Evolutionary conservation across 805 yeast species (phyloP).

Genomic region (Saccharomycopsis javanensis): DNA sequence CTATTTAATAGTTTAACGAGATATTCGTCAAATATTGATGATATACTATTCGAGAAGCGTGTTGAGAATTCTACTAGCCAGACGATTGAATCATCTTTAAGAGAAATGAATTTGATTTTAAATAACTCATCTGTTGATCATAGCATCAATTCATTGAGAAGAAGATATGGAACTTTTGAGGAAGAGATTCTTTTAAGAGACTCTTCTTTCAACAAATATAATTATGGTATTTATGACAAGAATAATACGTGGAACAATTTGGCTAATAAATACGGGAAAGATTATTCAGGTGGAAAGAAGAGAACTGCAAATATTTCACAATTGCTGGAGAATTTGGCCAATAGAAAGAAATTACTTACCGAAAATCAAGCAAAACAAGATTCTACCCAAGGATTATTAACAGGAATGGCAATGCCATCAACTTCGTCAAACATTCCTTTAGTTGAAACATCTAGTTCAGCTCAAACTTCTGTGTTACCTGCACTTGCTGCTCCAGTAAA

Average conservation of each 20-base stretch:
- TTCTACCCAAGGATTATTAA: background rate
- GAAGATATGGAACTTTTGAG: background rate
- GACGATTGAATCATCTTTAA: background rate
- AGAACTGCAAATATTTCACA: background rate
- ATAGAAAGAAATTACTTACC: background rate
- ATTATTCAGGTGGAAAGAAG: background rate
- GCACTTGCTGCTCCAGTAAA: background rate
- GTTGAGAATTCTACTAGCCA: background rate
- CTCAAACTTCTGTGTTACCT: background rate
- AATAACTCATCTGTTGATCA: background rate
- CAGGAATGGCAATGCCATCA: background rate
- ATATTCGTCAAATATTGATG: slow-evolving; percentile 7
- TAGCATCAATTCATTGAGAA: background rate
- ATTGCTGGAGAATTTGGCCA: background rate
- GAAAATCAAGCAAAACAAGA: background rate
- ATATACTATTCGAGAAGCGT: background rate
- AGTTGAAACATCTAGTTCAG: background rate
- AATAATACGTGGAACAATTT: background rate
- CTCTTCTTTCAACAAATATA: background rate
- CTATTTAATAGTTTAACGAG: slow-evolving; percentile 5
- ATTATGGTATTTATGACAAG: background rate
- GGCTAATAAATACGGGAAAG: background rate
- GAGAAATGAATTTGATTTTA: background rate
- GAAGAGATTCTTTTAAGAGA: background rate
- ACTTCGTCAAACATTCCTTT: background rate